phyloP scores from a whole-genome alignment of 305 asterid species.

The Fraxinus latifolia region DNA sequence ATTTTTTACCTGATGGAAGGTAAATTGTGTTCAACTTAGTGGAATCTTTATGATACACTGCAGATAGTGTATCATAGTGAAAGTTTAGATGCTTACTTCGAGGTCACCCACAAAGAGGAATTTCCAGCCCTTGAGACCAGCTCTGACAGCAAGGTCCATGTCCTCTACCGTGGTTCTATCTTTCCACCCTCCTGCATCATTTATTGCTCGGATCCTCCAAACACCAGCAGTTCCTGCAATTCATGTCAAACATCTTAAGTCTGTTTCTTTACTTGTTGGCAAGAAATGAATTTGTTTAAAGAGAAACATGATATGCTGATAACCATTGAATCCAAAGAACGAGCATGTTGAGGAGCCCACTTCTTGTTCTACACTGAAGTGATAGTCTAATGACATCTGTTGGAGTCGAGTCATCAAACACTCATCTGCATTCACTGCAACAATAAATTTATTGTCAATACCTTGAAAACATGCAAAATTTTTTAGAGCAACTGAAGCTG shows the following conservation, averaged over 20 bases:
- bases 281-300: slow-evolving; percentile 2
- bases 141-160: slow-evolving; percentile 93
- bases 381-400: slow-evolving; percentile 80
- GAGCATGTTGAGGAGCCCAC: slow-evolving; percentile 86
- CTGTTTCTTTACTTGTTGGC: slow-evolving; percentile 13
- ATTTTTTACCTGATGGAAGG: slow-evolving; percentile 61
- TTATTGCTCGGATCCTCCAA: slow-evolving; percentile 67
- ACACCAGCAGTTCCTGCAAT: slow-evolving; percentile 81
- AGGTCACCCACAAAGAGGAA: slow-evolving; percentile 72
- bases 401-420: slow-evolving; percentile 87
- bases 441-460: slow-evolving; percentile 20
- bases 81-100: slow-evolving; percentile 43
- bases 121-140: slow-evolving; percentile 92
- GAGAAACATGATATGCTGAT: slow-evolving; percentile 24
- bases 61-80: background rate
- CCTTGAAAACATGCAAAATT: background rate
- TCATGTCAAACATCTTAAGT: slow-evolving; percentile 28
- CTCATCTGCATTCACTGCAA: slow-evolving; percentile 76
- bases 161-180: slow-evolving; percentile 91
- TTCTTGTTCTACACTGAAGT: slow-evolving; percentile 86
- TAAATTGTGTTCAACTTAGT: slow-evolving; percentile 1
- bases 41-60: background rate
- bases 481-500: background rate
- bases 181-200: slow-evolving; percentile 96
- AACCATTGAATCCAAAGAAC: slow-evolving; percentile 82